Evolutionary conservation across 768 basidiomycete genomes (phyloP).

Genomic region (Amanita thiersii): DNA sequence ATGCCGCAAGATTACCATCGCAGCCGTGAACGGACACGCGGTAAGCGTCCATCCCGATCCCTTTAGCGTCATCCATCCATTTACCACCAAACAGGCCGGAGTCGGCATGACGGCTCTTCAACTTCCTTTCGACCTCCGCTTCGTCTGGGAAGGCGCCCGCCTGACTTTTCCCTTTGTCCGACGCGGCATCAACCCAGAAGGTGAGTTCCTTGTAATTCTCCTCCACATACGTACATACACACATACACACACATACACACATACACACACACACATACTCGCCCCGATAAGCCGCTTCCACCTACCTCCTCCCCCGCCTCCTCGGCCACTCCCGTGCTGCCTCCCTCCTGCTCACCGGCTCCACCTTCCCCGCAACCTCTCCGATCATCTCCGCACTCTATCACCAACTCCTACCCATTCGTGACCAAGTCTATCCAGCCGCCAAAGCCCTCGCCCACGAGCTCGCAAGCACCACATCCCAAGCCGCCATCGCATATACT

Average conservation of each 20-base stretch:
- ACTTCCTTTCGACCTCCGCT: constrained; percentile 44
- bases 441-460: constrained; percentile 45
- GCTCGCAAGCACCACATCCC: constrained; percentile 41
- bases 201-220: constrained; percentile 16
- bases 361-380: constrained; percentile 34
- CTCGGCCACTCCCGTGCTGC: constrained; percentile 43
- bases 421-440: constrained; percentile 44
- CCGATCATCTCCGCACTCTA: constrained; percentile 36
- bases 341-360: constrained; percentile 42
- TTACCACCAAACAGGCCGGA: constrained; percentile 21
- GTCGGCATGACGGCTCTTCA: constrained; percentile 43
- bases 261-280: constrained; percentile 9
- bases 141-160: constrained; percentile 43
- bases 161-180: constrained; percentile 42
- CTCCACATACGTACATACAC: background rate
- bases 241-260: constrained; percentile 12
- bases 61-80: background rate
- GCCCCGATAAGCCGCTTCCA: constrained; percentile 28
- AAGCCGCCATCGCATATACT: constrained; percentile 39
- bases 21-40: constrained; percentile 43
- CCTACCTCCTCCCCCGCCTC: constrained; percentile 47
- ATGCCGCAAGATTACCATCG: constrained; percentile 47
- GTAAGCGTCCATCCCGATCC: constrained; percentile 16
- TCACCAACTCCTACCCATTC: constrained; percentile 35
- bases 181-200: constrained; percentile 41